Conservation (phyloP, 1,284 basidiomycete species). For the Exobasidium cylindrosporum region DNA sequence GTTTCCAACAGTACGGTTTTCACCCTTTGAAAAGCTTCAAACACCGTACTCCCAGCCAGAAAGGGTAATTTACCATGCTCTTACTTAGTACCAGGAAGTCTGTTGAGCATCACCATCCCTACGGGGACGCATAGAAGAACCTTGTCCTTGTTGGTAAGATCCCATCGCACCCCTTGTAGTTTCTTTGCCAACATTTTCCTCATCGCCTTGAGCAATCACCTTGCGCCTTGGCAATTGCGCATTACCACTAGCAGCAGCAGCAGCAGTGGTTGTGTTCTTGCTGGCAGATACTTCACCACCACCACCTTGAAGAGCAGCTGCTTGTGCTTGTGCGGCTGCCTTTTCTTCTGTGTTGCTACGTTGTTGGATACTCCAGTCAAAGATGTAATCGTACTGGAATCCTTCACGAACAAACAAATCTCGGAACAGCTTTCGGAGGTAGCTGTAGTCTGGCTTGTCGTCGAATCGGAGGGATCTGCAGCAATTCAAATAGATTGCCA, state of each 20-base stretch:
- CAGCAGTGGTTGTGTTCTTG: conserved; percentile 15
- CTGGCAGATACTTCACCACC: conserved; percentile 16
- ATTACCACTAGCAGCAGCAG: conserved; percentile 16
- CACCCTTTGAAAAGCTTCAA: background rate
- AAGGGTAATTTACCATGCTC: background rate
- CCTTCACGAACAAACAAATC: conserved; percentile 57
- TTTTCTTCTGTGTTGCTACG: conserved; percentile 41
- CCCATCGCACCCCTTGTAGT: conserved; percentile 6
- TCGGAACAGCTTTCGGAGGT: conserved; percentile 56
- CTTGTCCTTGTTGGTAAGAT: conserved; percentile 15
- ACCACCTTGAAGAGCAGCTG: conserved; percentile 14
- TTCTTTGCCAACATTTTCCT: conserved; percentile 11
- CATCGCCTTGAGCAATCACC: conserved; percentile 33
- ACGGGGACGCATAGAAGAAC: conserved; percentile 11
- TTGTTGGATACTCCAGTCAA: conserved; percentile 56
- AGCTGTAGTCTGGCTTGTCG: conserved; percentile 56
- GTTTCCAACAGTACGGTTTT: too few species aligned
- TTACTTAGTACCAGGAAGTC: conserved; percentile 10
- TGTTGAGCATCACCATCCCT: conserved; percentile 9
- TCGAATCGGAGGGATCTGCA: conserved; percentile 56
- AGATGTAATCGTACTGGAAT: conserved; percentile 56
- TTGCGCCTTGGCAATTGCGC: conserved; percentile 52
- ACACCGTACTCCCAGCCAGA: background rate
- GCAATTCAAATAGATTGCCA: conserved; percentile 57
- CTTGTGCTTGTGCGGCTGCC: conserved; percentile 15